These are phyloP conservation scores for Fusarium fracticaudum DNA, from an alignment of 2,329 filamentous ascomycete species.

Conservation along the genomic window DNA sequence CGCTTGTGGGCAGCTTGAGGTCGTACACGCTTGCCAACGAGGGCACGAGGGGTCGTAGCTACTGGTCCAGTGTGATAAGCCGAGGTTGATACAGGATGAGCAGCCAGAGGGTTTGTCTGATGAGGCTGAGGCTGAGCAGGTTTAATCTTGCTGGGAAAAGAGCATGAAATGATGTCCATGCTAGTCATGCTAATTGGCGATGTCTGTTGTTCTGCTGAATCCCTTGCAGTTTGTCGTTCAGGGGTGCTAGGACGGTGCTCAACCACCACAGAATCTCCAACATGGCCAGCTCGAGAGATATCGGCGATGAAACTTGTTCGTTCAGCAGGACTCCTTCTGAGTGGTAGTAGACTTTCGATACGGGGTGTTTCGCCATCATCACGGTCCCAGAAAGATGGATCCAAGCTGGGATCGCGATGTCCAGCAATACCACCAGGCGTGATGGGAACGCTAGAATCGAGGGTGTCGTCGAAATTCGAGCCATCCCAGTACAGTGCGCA, in stretches of 20 bases:
- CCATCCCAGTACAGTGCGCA: conserved; percentile 91
- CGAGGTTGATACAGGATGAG: conserved; percentile 66
- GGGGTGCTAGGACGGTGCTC: conserved; percentile 60
- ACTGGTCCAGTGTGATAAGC: conserved; percentile 60
- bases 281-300: conserved; percentile 56
- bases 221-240: conserved; percentile 47
- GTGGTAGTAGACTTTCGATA: conserved; percentile 53
- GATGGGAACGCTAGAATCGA: conserved; percentile 73
- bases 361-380: conserved; percentile 56
- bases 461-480: conserved; percentile 70
- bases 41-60: conserved; percentile 66
- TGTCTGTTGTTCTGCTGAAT: conserved; percentile 33
- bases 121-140: conserved; percentile 49
- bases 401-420: conserved; percentile 63
- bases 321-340: conserved; percentile 34
- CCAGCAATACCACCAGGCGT: conserved; percentile 78
- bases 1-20: conserved; percentile 74
- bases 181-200: conserved; percentile 69
- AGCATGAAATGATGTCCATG: conserved; percentile 70
- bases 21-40: conserved; percentile 68
- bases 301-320: conserved; percentile 58
- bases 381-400: conserved; percentile 64
- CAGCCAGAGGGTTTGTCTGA: conserved; percentile 56
- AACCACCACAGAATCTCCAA: conserved; percentile 57
- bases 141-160: conserved; percentile 66